Conservation (phyloP, 2,329 filamentous ascomycete species). For the Alternaria angustiovoidea region DNA sequence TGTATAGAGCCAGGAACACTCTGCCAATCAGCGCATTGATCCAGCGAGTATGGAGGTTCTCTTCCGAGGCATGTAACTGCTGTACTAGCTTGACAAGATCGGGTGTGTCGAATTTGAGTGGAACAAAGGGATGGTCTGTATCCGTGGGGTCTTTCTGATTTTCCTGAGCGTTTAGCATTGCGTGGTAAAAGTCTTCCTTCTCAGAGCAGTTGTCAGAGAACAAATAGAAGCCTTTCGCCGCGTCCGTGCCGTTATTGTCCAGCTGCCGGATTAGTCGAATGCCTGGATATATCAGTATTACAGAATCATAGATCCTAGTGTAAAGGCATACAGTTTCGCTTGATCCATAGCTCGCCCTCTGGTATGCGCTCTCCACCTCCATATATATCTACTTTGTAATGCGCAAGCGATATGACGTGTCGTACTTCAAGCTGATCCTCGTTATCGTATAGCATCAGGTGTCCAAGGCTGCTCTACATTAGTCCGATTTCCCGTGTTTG, state of each 20-base stretch:
- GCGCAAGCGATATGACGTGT: slow-evolving; percentile 90
- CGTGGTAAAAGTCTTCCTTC: slow-evolving; percentile 98
- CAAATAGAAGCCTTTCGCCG: slow-evolving; percentile 87
- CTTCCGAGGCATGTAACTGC: slow-evolving; percentile 87
- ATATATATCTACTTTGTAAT: slow-evolving; percentile 86
- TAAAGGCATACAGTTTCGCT: slow-evolving; percentile 72
- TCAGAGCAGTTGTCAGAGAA: slow-evolving; percentile 96
- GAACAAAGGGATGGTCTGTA: slow-evolving; percentile 67
- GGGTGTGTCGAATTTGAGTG: slow-evolving; percentile 80
- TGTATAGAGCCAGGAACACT: slow-evolving; percentile 86
- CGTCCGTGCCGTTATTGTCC: slow-evolving; percentile 61
- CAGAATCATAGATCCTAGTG: neutral
- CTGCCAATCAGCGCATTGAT: slow-evolving; percentile 90
- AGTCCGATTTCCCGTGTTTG: slow-evolving; percentile 5
- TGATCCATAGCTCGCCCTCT: slow-evolving; percentile 95
- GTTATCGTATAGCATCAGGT: slow-evolving; percentile 97
- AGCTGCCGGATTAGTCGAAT: slow-evolving; percentile 77
- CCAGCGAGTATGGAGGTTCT: slow-evolving; percentile 90
- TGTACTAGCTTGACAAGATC: slow-evolving; percentile 91
- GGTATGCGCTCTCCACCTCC: slow-evolving; percentile 79
- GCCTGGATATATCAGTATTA: slow-evolving; percentile 25
- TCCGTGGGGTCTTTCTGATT: slow-evolving; percentile 65
- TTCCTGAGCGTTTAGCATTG: slow-evolving; percentile 84
- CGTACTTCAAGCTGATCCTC: slow-evolving; percentile 94
- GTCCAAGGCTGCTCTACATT: slow-evolving; percentile 65